Percentiles rank a stretch among this genome's conserved stretches.
These are phyloP conservation scores for Penicillium atrosanguineum DNA, from an alignment of 495 filamentous ascomycete species.

Conservation along the genomic window DNA sequence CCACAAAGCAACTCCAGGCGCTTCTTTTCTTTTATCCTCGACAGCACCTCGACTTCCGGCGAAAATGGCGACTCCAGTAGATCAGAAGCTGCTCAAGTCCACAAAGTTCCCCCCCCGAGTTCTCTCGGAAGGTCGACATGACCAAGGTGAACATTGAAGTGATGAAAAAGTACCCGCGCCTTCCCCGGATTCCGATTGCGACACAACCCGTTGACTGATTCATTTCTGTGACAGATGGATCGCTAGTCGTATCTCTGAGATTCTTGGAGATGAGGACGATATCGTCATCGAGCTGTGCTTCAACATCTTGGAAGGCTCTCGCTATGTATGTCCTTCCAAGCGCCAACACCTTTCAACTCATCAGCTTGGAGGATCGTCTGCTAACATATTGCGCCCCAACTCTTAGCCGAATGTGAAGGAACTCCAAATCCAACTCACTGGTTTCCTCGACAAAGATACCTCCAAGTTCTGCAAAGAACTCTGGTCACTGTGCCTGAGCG, in stretches of 20 bases:
- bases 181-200: slow-evolving; percentile 9
- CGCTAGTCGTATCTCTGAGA: slow-evolving; percentile 76
- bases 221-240: slow-evolving; percentile 70
- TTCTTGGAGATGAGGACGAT: slow-evolving; percentile 88
- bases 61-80: slow-evolving; percentile 71
- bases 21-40: neutral
- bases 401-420: slow-evolving; percentile 88
- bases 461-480: slow-evolving; percentile 89
- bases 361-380: neutral
- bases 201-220: slow-evolving; percentile 8
- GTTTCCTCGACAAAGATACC: slow-evolving; percentile 93
- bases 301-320: slow-evolving; percentile 76
- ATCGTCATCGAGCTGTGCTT: slow-evolving; percentile 92
- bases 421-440: slow-evolving; percentile 88
- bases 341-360: neutral
- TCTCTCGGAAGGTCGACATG: slow-evolving; percentile 95
- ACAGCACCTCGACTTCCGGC: neutral
- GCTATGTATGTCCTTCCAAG: slow-evolving; percentile 62
- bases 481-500: slow-evolving; percentile 88
- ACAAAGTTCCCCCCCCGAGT: slow-evolving; percentile 96
- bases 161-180: slow-evolving; percentile 78
- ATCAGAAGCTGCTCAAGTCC: slow-evolving; percentile 80
- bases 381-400: slow-evolving; percentile 9
- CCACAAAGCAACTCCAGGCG: neutral
- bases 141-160: slow-evolving; percentile 94